A percentile compares a stretch with the other conserved stretches of the same genome.
Evolutionary conservation across 331 rosid species (phyloP).

Genomic region (Arachis monticola): DNA sequence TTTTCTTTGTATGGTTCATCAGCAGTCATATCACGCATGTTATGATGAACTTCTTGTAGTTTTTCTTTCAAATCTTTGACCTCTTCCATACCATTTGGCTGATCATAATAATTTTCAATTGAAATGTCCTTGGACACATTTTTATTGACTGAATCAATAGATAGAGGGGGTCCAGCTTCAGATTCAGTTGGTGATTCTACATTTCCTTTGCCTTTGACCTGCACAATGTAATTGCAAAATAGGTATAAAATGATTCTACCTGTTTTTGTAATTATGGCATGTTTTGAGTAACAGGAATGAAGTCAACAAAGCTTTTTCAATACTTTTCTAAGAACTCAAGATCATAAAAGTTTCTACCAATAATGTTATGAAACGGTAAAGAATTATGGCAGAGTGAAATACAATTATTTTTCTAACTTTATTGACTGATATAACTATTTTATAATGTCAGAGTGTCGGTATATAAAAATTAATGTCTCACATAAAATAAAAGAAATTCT

Average conservation of each 20-base stretch:
- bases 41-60: not conserved
- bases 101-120: not conserved
- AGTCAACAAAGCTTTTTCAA: too few species aligned
- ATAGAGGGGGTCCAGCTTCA: not conserved
- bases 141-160: not conserved
- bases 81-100: slow-evolving; percentile 1
- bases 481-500: not conserved
- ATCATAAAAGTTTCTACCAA: too few species aligned
- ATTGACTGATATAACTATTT: too few species aligned
- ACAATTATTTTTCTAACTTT: too few species aligned
- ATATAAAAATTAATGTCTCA: too few species aligned
- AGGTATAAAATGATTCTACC: too few species aligned
- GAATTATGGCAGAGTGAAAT: too few species aligned
- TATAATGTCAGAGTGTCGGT: too few species aligned
- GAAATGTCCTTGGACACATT: slow-evolving; percentile 1
- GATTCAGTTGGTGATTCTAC: not conserved
- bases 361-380: too few species aligned
- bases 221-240: not conserved
- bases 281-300: not conserved
- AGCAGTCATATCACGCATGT: slow-evolving; percentile 13
- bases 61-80: not conserved
- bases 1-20: slow-evolving; percentile 22
- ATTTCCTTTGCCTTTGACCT: slow-evolving; percentile 10
- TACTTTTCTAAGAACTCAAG: too few species aligned
- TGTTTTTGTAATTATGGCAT: not conserved